A percentile compares a stretch with the other conserved stretches of the same genome.
These are phyloP conservation scores for Fraxinus quadrangulata DNA, from an alignment of 257 asterid genomes.

Conservation along the genomic window DNA sequence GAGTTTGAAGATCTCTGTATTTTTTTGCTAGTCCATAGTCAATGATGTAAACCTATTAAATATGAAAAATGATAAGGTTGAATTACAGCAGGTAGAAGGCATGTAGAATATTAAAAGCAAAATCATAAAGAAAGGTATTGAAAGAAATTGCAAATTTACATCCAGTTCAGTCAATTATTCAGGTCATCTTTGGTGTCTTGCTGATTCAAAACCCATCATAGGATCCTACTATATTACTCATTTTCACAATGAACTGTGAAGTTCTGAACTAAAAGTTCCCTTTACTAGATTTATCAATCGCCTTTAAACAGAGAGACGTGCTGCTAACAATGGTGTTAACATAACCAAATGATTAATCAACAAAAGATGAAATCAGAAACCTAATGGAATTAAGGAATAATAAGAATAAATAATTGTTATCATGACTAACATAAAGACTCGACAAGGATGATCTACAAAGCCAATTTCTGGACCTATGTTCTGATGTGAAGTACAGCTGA, in stretches of 20 bases:
- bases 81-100: conserved; percentile 13
- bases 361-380: not conserved
- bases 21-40: conserved; percentile 98
- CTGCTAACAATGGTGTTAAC: not conserved
- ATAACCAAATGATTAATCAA: not conserved
- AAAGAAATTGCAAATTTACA: not conserved
- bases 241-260: not conserved
- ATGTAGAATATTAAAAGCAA: not conserved
- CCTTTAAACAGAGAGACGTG: not conserved
- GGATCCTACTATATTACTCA: not conserved
- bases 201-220: not conserved
- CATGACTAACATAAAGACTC: not conserved
- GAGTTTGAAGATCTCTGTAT: conserved; percentile 91
- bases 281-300: not conserved
- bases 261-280: not conserved
- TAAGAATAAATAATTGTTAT: not conserved
- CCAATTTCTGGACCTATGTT: not conserved
- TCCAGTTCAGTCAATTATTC: not conserved
- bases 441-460: not conserved
- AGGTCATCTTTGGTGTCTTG: not conserved
- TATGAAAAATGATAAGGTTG: conserved; percentile 8
- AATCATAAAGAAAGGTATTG: not conserved
- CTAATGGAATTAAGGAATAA: not conserved
- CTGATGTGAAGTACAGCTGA: not conserved
- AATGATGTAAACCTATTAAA: conserved; percentile 81